Percentiles rank a stretch among this genome's conserved stretches.
phyloP scores from a whole-genome alignment of 2,329 filamentous ascomycete genomes.

The Claviceps quebecensis region DNA sequence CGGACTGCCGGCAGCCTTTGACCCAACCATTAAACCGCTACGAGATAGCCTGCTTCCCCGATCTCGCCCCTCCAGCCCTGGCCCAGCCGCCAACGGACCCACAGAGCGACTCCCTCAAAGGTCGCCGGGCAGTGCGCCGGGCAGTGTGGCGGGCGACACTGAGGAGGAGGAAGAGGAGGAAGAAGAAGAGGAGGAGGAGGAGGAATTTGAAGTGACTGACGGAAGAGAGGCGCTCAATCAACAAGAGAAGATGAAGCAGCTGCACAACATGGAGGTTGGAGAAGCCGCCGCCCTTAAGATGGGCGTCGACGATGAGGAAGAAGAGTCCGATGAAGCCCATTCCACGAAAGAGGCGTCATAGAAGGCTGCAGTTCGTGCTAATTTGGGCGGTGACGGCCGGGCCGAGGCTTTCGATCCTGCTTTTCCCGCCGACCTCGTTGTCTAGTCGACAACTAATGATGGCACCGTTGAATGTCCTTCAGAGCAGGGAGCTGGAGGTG shows the following conservation, averaged over 20 bases:
- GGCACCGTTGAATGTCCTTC: not conserved
- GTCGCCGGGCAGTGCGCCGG: slow-evolving; percentile 19
- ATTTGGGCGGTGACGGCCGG: not conserved
- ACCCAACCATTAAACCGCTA: slow-evolving; percentile 48
- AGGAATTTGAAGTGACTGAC: slow-evolving; percentile 31
- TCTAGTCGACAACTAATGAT: too few relatives aligned
- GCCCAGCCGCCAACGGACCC: slow-evolving; percentile 7
- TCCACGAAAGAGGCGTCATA: slow-evolving; percentile 18
- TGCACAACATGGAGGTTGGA: slow-evolving; percentile 46
- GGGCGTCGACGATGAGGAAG: slow-evolving; percentile 25
- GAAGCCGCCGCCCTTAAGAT: slow-evolving; percentile 38
- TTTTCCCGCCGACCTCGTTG: too few relatives aligned
- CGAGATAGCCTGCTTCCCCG: slow-evolving; percentile 17
- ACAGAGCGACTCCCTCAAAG: slow-evolving; percentile 13
- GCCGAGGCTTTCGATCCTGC: too few relatives aligned
- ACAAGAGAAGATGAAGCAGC: slow-evolving; percentile 34
- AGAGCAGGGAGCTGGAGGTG: not conserved
- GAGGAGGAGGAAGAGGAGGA: slow-evolving; percentile 21
- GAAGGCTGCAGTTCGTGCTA: slow-evolving; percentile 12
- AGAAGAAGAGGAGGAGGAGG: slow-evolving; percentile 21
- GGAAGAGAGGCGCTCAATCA: slow-evolving; percentile 30
- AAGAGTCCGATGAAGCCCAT: slow-evolving; percentile 18
- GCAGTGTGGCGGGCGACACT: slow-evolving; percentile 26
- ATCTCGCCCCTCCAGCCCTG: slow-evolving; percentile 10
- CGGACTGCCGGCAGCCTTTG: slow-evolving; percentile 47